phyloP scores from a whole-genome alignment of 148 eudicot genomes.

The Nepenthes gracilis region DNA sequence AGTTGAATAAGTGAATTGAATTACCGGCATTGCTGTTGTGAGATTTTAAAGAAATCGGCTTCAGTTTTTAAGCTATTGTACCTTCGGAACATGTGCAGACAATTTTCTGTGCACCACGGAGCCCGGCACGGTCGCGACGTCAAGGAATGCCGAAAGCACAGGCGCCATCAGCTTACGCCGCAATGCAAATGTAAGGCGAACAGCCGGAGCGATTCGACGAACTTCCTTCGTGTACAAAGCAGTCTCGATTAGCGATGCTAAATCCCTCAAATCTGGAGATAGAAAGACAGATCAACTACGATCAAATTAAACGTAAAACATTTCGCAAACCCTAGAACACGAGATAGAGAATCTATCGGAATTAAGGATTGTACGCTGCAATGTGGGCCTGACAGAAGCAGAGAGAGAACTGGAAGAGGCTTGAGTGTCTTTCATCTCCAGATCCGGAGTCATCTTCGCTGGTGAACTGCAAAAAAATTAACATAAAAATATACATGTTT shows the following conservation, averaged over 20 bases:
- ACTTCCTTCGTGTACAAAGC: constrained; percentile 66
- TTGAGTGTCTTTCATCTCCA: constrained; percentile 74
- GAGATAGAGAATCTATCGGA: no score
- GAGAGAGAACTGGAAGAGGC: constrained; percentile 51
- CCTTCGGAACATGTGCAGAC: constrained; percentile 68
- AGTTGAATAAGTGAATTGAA: no score
- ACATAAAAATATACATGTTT: no score
- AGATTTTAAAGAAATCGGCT: no score
- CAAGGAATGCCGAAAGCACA: constrained; percentile 51
- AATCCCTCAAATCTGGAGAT: constrained; percentile 68
- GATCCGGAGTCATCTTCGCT: constrained; percentile 70
- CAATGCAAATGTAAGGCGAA: constrained; percentile 59
- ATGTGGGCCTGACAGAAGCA: constrained; percentile 34
- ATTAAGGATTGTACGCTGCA: constrained; percentile 33
- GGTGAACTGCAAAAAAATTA: no score
- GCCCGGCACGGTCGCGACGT: constrained; percentile 52
- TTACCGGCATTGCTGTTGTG: no score
- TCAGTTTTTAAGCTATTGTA: constrained; percentile 5
- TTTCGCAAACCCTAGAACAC: not conserved
- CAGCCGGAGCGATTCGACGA: constrained; percentile 60
- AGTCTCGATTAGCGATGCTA: constrained; percentile 57
- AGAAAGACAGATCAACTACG: not conserved
- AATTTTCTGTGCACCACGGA: constrained; percentile 60
- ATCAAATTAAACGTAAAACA: not conserved
- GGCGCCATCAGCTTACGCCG: constrained; percentile 60